phyloP scores from a whole-genome alignment of 495 filamentous ascomycete species.

The Hypoxylon fragiforme region DNA sequence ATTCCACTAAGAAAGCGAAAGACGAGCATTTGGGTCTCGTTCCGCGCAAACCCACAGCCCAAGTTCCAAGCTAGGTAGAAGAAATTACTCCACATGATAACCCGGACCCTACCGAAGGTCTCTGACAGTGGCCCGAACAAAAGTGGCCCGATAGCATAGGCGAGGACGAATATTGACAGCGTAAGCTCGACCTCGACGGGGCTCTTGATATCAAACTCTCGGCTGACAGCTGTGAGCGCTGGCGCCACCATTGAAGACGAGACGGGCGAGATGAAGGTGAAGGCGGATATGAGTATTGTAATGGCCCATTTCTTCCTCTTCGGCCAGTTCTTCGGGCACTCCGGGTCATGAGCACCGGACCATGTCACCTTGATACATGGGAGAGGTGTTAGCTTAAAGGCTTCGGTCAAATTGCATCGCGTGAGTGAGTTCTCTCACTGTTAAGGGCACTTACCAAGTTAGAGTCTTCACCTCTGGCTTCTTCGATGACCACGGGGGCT shows the following conservation, averaged over 20 bases:
- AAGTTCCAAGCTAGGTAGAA: constrained; percentile 42
- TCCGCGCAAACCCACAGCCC: constrained; percentile 38
- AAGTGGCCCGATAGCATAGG: constrained; percentile 47
- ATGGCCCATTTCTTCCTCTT: constrained; percentile 60
- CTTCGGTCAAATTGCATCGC: background rate
- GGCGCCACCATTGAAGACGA: constrained; percentile 41
- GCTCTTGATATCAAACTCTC: constrained; percentile 37
- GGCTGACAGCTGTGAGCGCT: constrained; percentile 30
- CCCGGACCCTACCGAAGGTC: constrained; percentile 34
- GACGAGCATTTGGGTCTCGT: constrained; percentile 28
- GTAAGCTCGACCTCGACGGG: constrained; percentile 34
- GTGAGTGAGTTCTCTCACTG: background rate
- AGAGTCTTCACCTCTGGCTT: background rate
- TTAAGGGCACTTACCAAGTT: background rate
- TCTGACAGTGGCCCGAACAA: constrained; percentile 42
- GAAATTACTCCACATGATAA: constrained; percentile 35
- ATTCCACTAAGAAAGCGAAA: constrained; percentile 41
- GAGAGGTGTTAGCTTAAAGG: background rate
- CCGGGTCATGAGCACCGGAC: constrained; percentile 30
- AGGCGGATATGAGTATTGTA: constrained; percentile 50
- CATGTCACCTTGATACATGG: constrained; percentile 24
- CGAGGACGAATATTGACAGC: constrained; percentile 55
- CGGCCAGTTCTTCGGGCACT: constrained; percentile 36
- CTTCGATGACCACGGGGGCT: background rate
- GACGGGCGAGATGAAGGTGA: constrained; percentile 28